phyloP scores from a whole-genome alignment of 139 green algal genomes.

The Coccomyxa sp. region DNA sequence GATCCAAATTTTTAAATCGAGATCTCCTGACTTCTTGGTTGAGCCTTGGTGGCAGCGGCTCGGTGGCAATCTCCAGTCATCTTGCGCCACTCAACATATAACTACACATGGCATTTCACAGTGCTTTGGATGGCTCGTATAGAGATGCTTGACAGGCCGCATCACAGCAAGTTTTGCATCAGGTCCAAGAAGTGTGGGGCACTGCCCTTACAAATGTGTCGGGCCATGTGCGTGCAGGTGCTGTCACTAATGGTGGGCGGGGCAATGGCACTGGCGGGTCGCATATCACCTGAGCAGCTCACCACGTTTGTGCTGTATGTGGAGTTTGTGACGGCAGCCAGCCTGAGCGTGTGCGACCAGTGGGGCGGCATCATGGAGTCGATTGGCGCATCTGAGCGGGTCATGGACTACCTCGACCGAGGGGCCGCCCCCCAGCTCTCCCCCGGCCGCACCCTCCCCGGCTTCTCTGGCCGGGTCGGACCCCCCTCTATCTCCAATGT shows the following conservation, averaged over 20 bases:
- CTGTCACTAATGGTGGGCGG: constrained; percentile 63
- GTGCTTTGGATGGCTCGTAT: no score
- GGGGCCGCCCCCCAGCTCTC: constrained; percentile 55
- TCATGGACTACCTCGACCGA: constrained; percentile 57
- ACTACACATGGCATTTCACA: no score
- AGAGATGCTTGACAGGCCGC: no score
- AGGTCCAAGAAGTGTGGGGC: no score
- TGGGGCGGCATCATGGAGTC: constrained; percentile 64
- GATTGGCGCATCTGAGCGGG: constrained; percentile 64
- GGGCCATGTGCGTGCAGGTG: constrained; percentile 10
- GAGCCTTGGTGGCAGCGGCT: no score
- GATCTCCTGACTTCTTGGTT: no score
- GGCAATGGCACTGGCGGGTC: constrained; percentile 36
- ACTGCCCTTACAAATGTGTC: neutral
- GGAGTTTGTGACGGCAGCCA: constrained; percentile 66
- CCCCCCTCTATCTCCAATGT: neutral
- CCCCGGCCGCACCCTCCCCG: constrained; percentile 14
- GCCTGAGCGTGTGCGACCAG: constrained; percentile 77
- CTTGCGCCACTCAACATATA: no score
- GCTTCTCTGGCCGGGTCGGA: constrained; percentile 38
- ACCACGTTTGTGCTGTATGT: constrained; percentile 78
- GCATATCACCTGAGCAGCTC: constrained; percentile 57
- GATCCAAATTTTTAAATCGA: no score
- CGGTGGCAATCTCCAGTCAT: no score
- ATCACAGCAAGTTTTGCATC: no score